Conservation (phyloP, 2,329 filamentous ascomycete species). For the Pseudocercospora cruenta region DNA sequence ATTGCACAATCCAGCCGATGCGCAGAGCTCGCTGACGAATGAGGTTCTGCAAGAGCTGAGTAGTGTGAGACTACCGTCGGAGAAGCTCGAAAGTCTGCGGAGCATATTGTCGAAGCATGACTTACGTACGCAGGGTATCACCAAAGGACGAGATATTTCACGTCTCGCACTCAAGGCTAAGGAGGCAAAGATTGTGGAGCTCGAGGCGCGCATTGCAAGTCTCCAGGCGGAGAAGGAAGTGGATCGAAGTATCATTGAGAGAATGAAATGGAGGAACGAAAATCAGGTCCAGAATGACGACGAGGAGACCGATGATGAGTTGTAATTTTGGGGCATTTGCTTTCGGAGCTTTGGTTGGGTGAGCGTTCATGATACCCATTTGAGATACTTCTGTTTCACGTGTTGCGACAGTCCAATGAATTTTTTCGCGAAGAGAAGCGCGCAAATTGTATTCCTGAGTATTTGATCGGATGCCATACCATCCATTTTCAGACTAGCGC, state of each 20-base stretch:
- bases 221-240: constrained; percentile 61
- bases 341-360: neutral
- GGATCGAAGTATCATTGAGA: constrained; percentile 55
- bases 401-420: neutral
- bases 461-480: too few species aligned
- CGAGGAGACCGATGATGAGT: constrained; percentile 18
- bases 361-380: neutral
- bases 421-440: too few species aligned
- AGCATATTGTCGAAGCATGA: constrained; percentile 59
- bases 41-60: constrained; percentile 31
- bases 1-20: constrained; percentile 32
- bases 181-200: constrained; percentile 65
- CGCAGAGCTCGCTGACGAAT: constrained; percentile 29
- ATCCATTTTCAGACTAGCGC: too few species aligned
- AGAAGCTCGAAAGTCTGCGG: constrained; percentile 43
- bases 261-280: constrained; percentile 39
- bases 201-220: constrained; percentile 66
- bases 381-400: neutral
- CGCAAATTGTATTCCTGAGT: too few species aligned
- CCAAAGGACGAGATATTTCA: constrained; percentile 67
- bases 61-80: constrained; percentile 24
- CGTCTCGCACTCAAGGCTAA: constrained; percentile 65
- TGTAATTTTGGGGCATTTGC: neutral
- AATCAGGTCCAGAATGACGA: constrained; percentile 4
- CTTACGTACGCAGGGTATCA: constrained; percentile 63